Conservation (phyloP, 2,329 filamentous ascomycete genomes). For the Tetracladium maxilliforme region DNA sequence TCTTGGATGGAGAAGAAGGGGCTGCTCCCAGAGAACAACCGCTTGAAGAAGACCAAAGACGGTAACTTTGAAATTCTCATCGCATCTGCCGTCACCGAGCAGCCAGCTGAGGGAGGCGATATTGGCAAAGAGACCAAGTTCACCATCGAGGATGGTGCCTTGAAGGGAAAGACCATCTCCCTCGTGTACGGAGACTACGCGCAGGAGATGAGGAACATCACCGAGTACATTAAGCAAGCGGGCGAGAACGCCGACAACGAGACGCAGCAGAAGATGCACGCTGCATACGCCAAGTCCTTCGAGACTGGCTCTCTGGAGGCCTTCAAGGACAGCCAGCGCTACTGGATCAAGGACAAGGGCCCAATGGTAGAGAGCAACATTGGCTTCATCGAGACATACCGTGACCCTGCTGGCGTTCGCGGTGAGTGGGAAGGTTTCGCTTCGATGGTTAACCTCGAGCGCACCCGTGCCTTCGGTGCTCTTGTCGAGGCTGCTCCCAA, state of each 20-base stretch:
- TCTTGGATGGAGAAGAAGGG: slow-evolving; percentile 59
- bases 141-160: slow-evolving; percentile 37
- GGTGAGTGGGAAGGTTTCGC: slow-evolving; percentile 82
- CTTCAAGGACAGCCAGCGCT: slow-evolving; percentile 68
- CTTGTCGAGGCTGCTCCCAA: slow-evolving; percentile 68
- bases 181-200: slow-evolving; percentile 64
- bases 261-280: slow-evolving; percentile 58
- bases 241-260: slow-evolving; percentile 58
- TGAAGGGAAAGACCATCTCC: slow-evolving; percentile 54
- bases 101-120: slow-evolving; percentile 51
- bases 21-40: slow-evolving; percentile 55
- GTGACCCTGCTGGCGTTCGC: slow-evolving; percentile 67
- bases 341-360: slow-evolving; percentile 73
- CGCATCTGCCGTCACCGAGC: slow-evolving; percentile 46
- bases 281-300: slow-evolving; percentile 63
- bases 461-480: slow-evolving; percentile 74
- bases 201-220: slow-evolving; percentile 55
- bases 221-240: slow-evolving; percentile 52
- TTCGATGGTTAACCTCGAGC: slow-evolving; percentile 76
- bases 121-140: slow-evolving; percentile 51
- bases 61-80: slow-evolving; percentile 61
- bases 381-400: slow-evolving; percentile 76
- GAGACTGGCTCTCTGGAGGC: slow-evolving; percentile 57
- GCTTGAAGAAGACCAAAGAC: slow-evolving; percentile 50
- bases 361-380: slow-evolving; percentile 70